A percentile compares a stretch with the other conserved stretches of the same genome.
Evolutionary conservation across 2,329 filamentous ascomycete genomes (phyloP).

Genomic region (Calonectria pteridis): DNA sequence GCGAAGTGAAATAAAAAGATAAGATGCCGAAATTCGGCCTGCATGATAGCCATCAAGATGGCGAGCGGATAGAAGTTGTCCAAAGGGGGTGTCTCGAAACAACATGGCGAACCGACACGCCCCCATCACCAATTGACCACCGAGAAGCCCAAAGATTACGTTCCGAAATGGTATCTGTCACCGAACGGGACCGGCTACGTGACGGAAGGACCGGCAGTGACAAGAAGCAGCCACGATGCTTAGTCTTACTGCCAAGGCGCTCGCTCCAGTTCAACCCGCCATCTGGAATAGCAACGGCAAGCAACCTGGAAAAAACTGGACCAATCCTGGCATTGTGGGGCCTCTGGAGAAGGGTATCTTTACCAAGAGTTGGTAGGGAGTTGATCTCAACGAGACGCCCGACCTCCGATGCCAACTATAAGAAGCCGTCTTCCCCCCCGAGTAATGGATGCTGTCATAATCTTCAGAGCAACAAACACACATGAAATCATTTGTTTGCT

Average conservation of each 20-base stretch:
- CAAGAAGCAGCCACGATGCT: conserved; percentile 38
- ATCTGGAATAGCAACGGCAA: conserved; percentile 35
- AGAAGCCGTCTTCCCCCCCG: conserved; percentile 21
- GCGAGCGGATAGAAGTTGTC: background rate
- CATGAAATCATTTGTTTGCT: conserved; percentile 32
- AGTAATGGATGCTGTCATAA: conserved; percentile 10
- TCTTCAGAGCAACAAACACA: background rate
- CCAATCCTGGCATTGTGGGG: conserved; percentile 41
- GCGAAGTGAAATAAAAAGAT: background rate
- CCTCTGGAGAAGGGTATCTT: conserved; percentile 25
- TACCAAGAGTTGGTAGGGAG: conserved; percentile 29
- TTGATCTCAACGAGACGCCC: conserved; percentile 15
- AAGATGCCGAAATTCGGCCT: conserved; percentile 23
- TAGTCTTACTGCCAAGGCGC: conserved; percentile 39
- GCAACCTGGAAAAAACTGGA: conserved; percentile 44
- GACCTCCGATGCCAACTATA: conserved; percentile 35
- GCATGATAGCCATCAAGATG: background rate
- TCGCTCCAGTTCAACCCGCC: conserved; percentile 40
- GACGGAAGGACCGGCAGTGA: conserved; percentile 32
- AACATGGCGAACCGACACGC: background rate
- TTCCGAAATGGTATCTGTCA: conserved; percentile 25
- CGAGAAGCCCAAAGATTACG: background rate
- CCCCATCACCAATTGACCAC: background rate
- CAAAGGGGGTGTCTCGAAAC: background rate
- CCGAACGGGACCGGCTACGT: conserved; percentile 34